phyloP scores from a whole-genome alignment of 768 basidiomycete species.

The Trametes sanguinea region DNA sequence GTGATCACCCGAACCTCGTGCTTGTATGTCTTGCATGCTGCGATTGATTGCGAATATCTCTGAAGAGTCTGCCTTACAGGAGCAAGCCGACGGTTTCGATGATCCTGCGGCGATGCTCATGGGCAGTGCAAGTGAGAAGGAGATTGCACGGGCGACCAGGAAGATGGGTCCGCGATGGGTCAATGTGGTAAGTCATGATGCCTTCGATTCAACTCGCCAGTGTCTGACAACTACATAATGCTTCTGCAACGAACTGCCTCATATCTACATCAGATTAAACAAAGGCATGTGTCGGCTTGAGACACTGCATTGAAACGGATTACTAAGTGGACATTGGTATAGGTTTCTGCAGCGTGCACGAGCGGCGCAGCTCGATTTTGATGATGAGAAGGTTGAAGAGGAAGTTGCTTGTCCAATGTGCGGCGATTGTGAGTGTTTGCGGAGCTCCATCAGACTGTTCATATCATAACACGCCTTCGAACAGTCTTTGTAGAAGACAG shows the following conservation, averaged over 20 bases:
- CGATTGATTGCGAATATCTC: neutral
- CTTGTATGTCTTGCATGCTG: conserved; percentile 41
- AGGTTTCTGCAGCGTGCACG: conserved; percentile 54
- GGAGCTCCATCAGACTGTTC: neutral
- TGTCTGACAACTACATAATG: no score
- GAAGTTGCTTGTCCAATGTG: conserved; percentile 65
- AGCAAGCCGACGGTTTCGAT: conserved; percentile 45
- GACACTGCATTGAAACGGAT: neutral
- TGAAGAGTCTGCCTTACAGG: conserved; percentile 29
- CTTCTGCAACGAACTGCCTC: no score
- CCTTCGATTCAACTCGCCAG: neutral
- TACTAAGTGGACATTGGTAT: neutral
- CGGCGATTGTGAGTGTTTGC: conserved; percentile 48
- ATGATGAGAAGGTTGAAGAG: conserved; percentile 48
- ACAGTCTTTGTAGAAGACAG: conserved; percentile 50
- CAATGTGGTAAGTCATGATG: conserved; percentile 14
- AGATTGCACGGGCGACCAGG: conserved; percentile 52
- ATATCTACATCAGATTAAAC: conserved; percentile 35
- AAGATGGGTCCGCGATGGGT: conserved; percentile 50
- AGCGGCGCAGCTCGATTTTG: conserved; percentile 48
- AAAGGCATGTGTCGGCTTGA: conserved; percentile 30
- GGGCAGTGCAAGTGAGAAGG: conserved; percentile 51
- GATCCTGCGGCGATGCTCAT: conserved; percentile 53
- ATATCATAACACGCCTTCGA: neutral
- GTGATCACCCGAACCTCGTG: conserved; percentile 72